Evolutionary conservation across 169 alveolate genomes (phyloP).

Genomic region (Cryptosporidium canis): DNA sequence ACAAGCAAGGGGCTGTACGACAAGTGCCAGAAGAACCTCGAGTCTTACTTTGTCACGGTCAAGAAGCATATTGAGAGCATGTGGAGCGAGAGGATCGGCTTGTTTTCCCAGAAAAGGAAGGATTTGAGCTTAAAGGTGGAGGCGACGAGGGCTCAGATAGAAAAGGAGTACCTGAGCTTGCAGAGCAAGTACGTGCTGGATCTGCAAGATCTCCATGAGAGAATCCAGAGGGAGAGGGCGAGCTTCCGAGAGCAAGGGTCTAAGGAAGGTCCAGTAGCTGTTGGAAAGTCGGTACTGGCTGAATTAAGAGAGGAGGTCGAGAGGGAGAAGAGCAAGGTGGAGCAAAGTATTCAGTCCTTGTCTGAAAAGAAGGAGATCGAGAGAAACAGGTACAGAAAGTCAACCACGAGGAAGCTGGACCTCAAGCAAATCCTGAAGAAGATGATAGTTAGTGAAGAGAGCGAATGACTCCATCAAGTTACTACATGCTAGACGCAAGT

Average conservation of each 20-base stretch:
- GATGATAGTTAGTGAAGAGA: constrained; percentile 33
- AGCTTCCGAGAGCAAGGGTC: neutral
- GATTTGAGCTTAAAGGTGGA: constrained; percentile 6
- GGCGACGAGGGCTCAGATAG: constrained; percentile 1
- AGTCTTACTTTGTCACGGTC: neutral
- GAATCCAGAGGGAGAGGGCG: neutral
- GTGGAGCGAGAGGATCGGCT: constrained; percentile 1
- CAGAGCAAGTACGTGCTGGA: neutral
- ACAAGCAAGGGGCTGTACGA: neutral
- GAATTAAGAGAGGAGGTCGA: constrained; percentile 1
- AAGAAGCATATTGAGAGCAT: constrained; percentile 20
- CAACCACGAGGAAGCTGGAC: constrained; percentile 19
- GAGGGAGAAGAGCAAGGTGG: constrained; percentile 1
- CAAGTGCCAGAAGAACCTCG: constrained; percentile 28
- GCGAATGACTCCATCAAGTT: neutral
- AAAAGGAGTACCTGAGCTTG: constrained; percentile 17
- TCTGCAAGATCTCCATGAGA: neutral
- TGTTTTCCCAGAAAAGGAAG: constrained; percentile 19
- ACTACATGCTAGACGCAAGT: neutral
- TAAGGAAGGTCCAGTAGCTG: neutral
- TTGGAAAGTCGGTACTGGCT: neutral
- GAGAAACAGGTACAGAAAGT: neutral
- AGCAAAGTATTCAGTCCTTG: neutral
- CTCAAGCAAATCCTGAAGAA: constrained; percentile 18
- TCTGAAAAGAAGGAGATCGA: constrained; percentile 29